These are phyloP conservation scores for Cryphonectria carpinicola DNA, from an alignment of 2,329 filamentous ascomycete species.

Conservation along the genomic window DNA sequence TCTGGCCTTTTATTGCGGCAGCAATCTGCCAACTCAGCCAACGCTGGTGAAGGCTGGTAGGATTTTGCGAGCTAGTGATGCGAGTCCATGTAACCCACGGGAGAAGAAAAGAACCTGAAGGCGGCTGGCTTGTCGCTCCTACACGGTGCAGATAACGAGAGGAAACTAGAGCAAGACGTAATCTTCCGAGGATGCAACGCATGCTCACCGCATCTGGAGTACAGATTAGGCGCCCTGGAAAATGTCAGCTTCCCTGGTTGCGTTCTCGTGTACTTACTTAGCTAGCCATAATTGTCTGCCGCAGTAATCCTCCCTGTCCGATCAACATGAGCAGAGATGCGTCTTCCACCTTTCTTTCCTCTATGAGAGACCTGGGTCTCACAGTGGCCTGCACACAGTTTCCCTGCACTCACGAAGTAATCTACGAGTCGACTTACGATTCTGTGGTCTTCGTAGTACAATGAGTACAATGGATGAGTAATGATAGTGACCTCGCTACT, in stretches of 20 bases:
- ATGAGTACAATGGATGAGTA: neutral
- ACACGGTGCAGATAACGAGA: neutral
- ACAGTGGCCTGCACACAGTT: neutral
- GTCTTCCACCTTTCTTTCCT: neutral
- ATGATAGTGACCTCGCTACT: neutral
- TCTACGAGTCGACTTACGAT: too few species aligned
- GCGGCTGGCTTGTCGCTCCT: neutral
- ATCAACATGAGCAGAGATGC: neutral
- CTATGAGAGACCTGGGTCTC: neutral
- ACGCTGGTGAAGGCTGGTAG: neutral
- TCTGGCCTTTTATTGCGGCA: neutral
- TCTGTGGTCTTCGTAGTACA: neutral
- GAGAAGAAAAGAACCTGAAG: neutral
- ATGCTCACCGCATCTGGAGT: conserved; percentile 3
- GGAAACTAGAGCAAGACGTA: neutral
- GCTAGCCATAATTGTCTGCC: neutral
- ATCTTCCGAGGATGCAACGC: conserved; percentile 3
- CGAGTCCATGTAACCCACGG: neutral
- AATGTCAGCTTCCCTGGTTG: neutral
- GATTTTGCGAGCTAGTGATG: conserved; percentile 5
- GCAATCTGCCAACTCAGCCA: conserved; percentile 7
- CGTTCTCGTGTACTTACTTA: neutral
- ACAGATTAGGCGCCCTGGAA: neutral
- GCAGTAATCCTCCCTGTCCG: neutral
- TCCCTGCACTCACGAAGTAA: neutral